Conservation (phyloP, 1,284 basidiomycete genomes). For the Cronartium quercuum region DNA sequence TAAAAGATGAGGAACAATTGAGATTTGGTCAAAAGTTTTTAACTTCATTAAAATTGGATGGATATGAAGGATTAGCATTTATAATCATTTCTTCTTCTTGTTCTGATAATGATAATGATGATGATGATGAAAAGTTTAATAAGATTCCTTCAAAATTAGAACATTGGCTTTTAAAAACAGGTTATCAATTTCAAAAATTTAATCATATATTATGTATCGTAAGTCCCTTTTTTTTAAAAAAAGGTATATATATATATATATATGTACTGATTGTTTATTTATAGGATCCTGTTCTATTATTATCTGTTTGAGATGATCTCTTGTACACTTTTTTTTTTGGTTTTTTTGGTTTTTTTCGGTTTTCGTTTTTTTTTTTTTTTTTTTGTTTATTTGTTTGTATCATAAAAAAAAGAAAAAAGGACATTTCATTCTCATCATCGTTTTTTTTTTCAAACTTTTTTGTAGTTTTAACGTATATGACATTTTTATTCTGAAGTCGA, state of each 20-base stretch:
- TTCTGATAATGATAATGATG: neutral
- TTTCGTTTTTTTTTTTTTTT: neutral
- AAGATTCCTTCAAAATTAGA: neutral
- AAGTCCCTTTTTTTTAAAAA: neutral
- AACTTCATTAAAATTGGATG: slow-evolving; percentile 4
- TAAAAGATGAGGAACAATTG: slow-evolving; percentile 2
- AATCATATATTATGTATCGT: neutral
- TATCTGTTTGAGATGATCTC: neutral
- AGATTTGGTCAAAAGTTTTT: slow-evolving; percentile 14
- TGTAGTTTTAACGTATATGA: no score
- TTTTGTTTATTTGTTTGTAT: neutral
- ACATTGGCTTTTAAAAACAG: neutral
- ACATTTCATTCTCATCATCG: no score
- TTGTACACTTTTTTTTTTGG: neutral
- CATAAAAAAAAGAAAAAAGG: no score
- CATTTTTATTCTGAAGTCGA: no score
- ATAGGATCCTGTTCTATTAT: neutral
- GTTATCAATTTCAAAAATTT: neutral
- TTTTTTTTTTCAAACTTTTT: no score
- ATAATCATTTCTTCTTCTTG: neutral
- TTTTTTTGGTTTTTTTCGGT: neutral
- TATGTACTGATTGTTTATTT: neutral
- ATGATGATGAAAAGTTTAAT: neutral
- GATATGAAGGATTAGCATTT: slow-evolving; percentile 6
- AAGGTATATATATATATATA: neutral